These are phyloP conservation scores for Epipyxis sp. DNA, from an alignment of 108 stramenopile genomes.

Conservation along the genomic window DNA sequence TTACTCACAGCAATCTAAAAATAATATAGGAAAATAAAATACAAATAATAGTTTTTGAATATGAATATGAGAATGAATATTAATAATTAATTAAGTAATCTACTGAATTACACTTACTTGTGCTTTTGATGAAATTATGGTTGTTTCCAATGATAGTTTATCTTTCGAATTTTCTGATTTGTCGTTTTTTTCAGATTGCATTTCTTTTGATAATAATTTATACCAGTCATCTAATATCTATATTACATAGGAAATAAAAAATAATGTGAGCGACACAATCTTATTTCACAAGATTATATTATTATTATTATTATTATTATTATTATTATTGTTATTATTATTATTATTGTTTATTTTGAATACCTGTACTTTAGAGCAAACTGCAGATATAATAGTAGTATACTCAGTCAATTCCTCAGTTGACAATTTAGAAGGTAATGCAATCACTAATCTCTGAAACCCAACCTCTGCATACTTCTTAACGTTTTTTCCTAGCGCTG, in stretches of 20 bases:
- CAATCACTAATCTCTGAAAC: background rate
- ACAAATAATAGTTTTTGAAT: too few relatives aligned
- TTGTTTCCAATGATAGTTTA: background rate
- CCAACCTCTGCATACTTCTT: constrained; percentile 5
- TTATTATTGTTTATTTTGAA: too few relatives aligned
- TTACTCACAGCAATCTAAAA: too few relatives aligned
- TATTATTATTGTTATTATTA: too few relatives aligned
- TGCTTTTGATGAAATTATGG: background rate
- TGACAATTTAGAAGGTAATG: constrained; percentile 8
- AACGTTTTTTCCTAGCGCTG: background rate
- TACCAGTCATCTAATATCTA: background rate
- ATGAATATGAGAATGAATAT: too few relatives aligned
- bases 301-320: too few relatives aligned
- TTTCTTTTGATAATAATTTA: background rate
- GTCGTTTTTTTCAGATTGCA: background rate
- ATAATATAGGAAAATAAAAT: too few relatives aligned
- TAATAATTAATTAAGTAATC: too few relatives aligned
- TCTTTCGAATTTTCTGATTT: background rate
- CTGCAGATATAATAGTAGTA: background rate
- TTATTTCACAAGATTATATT: too few relatives aligned
- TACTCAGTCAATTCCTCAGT: constrained; percentile 6
- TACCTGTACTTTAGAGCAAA: background rate
- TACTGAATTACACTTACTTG: too few relatives aligned
- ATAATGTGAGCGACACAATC: background rate
- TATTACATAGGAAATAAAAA: background rate